These are phyloP conservation scores for Crucibulum laeve DNA, from an alignment of 768 basidiomycete genomes.

Conservation along the genomic window DNA sequence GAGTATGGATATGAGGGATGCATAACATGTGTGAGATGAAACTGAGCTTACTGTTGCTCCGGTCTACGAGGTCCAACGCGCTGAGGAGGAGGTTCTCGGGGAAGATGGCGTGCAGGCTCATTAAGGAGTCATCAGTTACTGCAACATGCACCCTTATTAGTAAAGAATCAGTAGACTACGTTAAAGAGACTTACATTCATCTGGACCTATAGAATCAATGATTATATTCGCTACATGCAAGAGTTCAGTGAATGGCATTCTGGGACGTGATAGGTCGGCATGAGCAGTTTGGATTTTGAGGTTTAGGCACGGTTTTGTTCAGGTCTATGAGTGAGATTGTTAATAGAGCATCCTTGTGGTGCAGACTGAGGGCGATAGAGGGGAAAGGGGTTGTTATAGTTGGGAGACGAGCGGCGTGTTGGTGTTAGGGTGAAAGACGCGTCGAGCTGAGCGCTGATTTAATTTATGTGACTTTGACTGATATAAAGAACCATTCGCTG, in stretches of 20 bases:
- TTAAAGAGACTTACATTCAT: constrained; percentile 22
- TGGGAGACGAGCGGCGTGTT: no score
- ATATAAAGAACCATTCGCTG: no score
- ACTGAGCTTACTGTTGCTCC: constrained; percentile 48
- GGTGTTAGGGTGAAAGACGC: no score
- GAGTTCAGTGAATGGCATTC: constrained; percentile 19
- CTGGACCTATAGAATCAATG: constrained; percentile 25
- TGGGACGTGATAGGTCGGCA: no score
- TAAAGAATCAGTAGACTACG: not conserved
- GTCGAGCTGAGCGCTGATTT: no score
- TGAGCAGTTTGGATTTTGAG: no score
- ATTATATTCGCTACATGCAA: constrained; percentile 19
- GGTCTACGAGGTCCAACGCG: constrained; percentile 76
- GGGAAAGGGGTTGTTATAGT: no score
- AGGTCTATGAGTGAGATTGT: no score
- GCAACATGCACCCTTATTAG: not conserved
- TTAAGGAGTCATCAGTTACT: constrained; percentile 47
- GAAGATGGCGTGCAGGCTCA: constrained; percentile 52
- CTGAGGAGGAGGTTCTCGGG: constrained; percentile 62
- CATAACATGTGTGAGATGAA: not conserved
- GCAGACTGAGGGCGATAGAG: no score
- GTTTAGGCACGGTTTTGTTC: no score
- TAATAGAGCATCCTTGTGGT: no score
- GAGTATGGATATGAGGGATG: not conserved
- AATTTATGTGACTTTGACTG: no score